These are phyloP conservation scores for Saturnispora bothae DNA, from an alignment of 805 yeast species.

Conservation along the genomic window DNA sequence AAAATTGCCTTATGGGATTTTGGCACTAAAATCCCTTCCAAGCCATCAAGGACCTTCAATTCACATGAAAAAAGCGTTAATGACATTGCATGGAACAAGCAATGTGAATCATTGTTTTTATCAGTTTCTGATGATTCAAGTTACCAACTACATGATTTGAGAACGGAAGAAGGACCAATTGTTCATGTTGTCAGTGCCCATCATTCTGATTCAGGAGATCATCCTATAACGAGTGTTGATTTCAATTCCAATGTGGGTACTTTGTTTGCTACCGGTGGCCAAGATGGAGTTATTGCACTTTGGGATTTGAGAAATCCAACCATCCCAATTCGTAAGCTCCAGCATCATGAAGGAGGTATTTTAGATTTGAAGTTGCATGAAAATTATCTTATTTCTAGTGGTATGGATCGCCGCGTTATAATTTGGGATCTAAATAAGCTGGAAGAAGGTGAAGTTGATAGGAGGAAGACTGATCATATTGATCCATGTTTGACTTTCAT, in stretches of 20 bases:
- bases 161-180: slow-evolving; percentile 32
- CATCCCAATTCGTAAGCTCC: slow-evolving; percentile 50
- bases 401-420: slow-evolving; percentile 57
- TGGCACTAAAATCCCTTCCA: slow-evolving; percentile 14
- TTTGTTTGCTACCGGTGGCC: slow-evolving; percentile 66
- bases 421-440: slow-evolving; percentile 64
- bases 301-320: slow-evolving; percentile 65
- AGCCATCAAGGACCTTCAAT: slow-evolving; percentile 40
- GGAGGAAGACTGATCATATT: slow-evolving; percentile 41
- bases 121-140: slow-evolving; percentile 62
- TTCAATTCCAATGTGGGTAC: slow-evolving; percentile 48
- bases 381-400: slow-evolving; percentile 43
- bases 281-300: slow-evolving; percentile 60
- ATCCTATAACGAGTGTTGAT: slow-evolving; percentile 47
- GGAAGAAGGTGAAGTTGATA: slow-evolving; percentile 46
- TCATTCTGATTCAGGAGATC: slow-evolving; percentile 15
- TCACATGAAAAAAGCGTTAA: slow-evolving; percentile 52
- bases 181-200: slow-evolving; percentile 41
- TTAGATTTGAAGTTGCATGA: slow-evolving; percentile 43
- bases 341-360: slow-evolving; percentile 54
- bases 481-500: slow-evolving; percentile 73
- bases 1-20: slow-evolving; percentile 66
- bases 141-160: slow-evolving; percentile 50
- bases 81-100: slow-evolving; percentile 51
- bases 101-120: slow-evolving; percentile 40